phyloP scores from a whole-genome alignment of 129 eudicot species.

The Apium graveolens region DNA sequence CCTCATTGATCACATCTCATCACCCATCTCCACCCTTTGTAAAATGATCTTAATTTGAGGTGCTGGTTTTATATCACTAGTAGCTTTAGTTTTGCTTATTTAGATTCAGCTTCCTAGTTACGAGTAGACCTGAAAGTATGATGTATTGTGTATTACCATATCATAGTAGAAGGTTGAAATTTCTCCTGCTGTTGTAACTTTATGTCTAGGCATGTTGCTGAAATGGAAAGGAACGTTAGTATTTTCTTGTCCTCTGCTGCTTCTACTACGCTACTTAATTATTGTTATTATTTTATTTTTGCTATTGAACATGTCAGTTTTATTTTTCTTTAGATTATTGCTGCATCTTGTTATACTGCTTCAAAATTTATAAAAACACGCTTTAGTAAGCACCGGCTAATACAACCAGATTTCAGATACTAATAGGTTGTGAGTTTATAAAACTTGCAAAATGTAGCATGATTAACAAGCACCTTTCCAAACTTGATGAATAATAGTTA shows the following conservation, averaged over 20 bases:
- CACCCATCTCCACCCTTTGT: background rate
- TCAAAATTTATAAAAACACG: no score
- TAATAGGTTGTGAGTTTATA: no score
- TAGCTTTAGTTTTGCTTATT: constrained; percentile 17
- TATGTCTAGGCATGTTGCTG: background rate
- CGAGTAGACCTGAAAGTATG: constrained; percentile 13
- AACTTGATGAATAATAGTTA: no score
- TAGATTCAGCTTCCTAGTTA: constrained; percentile 15
- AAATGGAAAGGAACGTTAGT: background rate
- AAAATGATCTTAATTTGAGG: constrained; percentile 1
- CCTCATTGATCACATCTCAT: background rate
- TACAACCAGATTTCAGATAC: no score
- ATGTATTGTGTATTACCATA: constrained; percentile 2
- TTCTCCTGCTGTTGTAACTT: constrained; percentile 8
- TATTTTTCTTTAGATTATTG: no score
- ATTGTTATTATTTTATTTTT: background rate
- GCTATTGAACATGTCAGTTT: background rate
- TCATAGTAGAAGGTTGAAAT: constrained; percentile 21
- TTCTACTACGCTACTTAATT: background rate
- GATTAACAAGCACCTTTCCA: background rate
- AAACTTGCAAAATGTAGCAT: background rate
- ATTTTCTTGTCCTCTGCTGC: background rate
- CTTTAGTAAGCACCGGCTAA: no score
- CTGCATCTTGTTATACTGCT: no score
- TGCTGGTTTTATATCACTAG: background rate